These are phyloP conservation scores for Cryptococcus sp. DNA, from an alignment of 1,284 basidiomycete species.

Conservation along the genomic window DNA sequence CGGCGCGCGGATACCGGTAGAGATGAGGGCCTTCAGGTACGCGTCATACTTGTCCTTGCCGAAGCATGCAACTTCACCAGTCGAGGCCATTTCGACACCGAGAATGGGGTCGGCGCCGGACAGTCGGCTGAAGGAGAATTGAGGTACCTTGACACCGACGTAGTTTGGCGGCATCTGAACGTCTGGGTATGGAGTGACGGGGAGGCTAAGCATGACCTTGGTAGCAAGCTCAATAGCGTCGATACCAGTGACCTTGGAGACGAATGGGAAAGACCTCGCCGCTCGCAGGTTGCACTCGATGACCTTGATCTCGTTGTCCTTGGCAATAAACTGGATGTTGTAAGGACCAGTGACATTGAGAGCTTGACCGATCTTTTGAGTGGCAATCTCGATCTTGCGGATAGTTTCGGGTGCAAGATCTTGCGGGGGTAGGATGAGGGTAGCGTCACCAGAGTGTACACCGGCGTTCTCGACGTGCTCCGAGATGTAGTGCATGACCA, in stretches of 20 bases:
- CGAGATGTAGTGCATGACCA: conserved; percentile 99
- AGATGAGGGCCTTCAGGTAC: conserved; percentile 94
- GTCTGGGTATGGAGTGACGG: conserved; percentile 88
- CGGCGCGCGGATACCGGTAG: conserved; percentile 89
- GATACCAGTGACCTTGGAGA: conserved; percentile 95
- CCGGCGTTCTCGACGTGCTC: conserved; percentile 99
- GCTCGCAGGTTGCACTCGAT: conserved; percentile 99
- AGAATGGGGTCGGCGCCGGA: conserved; percentile 96
- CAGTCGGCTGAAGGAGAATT: conserved; percentile 95
- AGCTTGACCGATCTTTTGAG: conserved; percentile 95
- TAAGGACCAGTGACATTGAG: conserved; percentile 97
- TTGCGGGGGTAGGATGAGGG: conserved; percentile 95
- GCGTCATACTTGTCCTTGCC: conserved; percentile 97
- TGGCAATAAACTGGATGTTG: conserved; percentile 99
- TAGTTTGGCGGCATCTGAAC: conserved; percentile 84
- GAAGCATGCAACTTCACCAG: conserved; percentile 98
- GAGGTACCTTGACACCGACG: conserved; percentile 97
- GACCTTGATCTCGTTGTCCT: conserved; percentile 99
- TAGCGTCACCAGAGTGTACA: conserved; percentile 96
- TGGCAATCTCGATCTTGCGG: conserved; percentile 92
- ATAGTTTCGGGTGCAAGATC: conserved; percentile 97
- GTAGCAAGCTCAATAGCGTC: conserved; percentile 99
- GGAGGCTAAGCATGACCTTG: conserved; percentile 92
- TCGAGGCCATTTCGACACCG: conserved; percentile 99
- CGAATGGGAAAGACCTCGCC: conserved; percentile 97